Evolutionary conservation across 2,329 filamentous ascomycete genomes (phyloP).

Genomic region (Zasmidium citrigriseum): DNA sequence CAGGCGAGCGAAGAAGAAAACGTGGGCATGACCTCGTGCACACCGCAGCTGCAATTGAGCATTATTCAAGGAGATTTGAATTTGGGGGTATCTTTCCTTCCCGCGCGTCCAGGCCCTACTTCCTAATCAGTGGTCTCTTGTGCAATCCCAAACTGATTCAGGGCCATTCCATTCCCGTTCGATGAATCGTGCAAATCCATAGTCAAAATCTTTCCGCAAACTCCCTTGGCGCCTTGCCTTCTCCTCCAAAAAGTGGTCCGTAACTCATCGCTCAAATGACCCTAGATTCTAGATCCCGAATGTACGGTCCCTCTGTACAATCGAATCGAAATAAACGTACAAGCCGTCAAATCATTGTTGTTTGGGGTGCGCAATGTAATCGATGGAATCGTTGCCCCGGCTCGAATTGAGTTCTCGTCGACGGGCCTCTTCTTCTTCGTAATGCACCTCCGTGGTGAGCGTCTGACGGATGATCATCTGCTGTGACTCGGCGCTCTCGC

Average conservation of each 20-base stretch:
- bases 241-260: too few relatives aligned
- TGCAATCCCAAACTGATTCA: too few relatives aligned
- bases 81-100: neutral
- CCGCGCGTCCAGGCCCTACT: neutral
- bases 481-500: slow-evolving; percentile 18
- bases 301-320: too few relatives aligned
- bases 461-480: slow-evolving; percentile 30
- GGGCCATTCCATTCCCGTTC: too few relatives aligned
- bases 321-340: neutral
- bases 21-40: neutral
- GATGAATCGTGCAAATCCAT: too few relatives aligned
- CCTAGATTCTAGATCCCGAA: too few relatives aligned
- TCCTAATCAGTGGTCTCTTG: too few relatives aligned
- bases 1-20: too few relatives aligned
- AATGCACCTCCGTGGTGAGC: slow-evolving; percentile 22
- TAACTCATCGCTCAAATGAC: too few relatives aligned
- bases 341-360: neutral
- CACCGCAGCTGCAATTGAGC: too few relatives aligned
- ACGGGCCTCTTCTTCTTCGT: slow-evolving; percentile 12
- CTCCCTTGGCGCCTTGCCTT: too few relatives aligned
- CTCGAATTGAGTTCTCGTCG: neutral
- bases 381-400: neutral
- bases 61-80: neutral
- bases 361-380: neutral
- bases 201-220: too few relatives aligned